Evolutionary conservation across 148 eudicot genomes (phyloP).

Genomic region (Fagopyrum homotropicum): DNA sequence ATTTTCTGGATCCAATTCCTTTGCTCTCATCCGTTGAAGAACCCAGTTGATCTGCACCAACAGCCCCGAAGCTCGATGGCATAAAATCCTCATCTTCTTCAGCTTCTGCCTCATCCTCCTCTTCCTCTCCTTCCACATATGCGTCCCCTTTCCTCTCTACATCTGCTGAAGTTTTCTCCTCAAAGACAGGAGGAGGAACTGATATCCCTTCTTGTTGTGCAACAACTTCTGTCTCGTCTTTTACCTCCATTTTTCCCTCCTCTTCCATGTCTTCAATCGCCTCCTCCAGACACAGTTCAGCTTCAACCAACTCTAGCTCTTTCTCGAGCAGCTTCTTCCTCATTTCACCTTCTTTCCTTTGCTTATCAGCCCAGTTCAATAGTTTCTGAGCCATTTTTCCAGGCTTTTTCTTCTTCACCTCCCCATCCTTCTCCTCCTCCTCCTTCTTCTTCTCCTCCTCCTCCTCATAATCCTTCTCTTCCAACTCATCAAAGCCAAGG

Average conservation of each 20-base stretch:
- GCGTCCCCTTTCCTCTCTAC: conserved; percentile 30
- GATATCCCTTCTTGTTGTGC: conserved; percentile 16
- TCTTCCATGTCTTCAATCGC: conserved; percentile 70
- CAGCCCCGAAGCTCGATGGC: conserved; percentile 84
- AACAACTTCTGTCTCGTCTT: conserved; percentile 40
- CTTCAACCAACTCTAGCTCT: conserved; percentile 61
- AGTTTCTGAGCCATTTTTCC: conserved; percentile 32
- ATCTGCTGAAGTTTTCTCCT: conserved; percentile 25
- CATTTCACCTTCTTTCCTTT: conserved; percentile 41
- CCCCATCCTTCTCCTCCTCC: conserved; percentile 18
- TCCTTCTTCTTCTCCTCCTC: conserved; percentile 33
- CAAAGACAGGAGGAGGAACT: conserved; percentile 17
- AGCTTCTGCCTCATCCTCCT: conserved; percentile 27
- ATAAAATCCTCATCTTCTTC: conserved; percentile 43
- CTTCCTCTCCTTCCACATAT: conserved; percentile 45
- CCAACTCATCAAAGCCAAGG: conserved; percentile 85
- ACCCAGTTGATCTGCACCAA: conserved; percentile 20
- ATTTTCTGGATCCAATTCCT: conserved; percentile 39
- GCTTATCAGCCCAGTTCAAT: conserved; percentile 59
- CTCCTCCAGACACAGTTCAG: conserved; percentile 57
- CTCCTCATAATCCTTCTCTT: conserved; percentile 25
- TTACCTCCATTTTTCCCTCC: conserved; percentile 45
- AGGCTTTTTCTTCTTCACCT: conserved; percentile 36
- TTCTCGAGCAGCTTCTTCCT: conserved; percentile 39
- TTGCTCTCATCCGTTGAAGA: conserved; percentile 27